A percentile compares a stretch with the other conserved stretches of the same genome.
Evolutionary conservation across 352 stramenopile genomes (phyloP).

Genomic region (Globisporangium perplexum): DNA sequence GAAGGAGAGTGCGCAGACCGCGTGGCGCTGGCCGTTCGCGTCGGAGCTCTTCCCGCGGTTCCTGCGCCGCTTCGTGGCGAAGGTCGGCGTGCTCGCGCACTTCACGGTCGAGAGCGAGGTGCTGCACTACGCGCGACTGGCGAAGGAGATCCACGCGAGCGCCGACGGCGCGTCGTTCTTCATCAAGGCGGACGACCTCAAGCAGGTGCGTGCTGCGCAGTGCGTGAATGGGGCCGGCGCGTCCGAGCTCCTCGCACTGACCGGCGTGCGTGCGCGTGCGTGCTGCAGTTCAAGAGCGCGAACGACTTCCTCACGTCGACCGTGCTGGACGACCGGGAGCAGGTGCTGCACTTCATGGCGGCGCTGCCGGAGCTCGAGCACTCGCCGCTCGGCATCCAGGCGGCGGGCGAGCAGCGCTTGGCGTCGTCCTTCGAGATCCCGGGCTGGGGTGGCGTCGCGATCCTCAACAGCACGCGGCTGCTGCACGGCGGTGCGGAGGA

Average conservation of each 20-base stretch:
- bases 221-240: no score
- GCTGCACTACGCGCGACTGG: slow-evolving; percentile 62
- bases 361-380: slow-evolving; percentile 43
- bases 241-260: no score
- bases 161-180: slow-evolving; percentile 28
- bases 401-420: slow-evolving; percentile 10
- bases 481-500: not conserved
- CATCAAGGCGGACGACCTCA: slow-evolving; percentile 53
- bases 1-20: slow-evolving; percentile 36
- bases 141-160: slow-evolving; percentile 38
- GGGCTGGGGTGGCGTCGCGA: slow-evolving; percentile 53
- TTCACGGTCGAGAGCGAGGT: slow-evolving; percentile 69
- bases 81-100: slow-evolving; percentile 45
- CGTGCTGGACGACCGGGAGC: slow-evolving; percentile 63
- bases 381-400: slow-evolving; percentile 49
- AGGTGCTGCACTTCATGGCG: slow-evolving; percentile 76
- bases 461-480: slow-evolving; percentile 34
- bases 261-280: no score
- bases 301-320: slow-evolving; percentile 69
- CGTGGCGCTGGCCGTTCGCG: slow-evolving; percentile 42
- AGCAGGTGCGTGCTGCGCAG: slow-evolving; percentile 62
- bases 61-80: slow-evolving; percentile 37
- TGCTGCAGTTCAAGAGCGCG: slow-evolving; percentile 61
- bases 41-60: slow-evolving; percentile 31
- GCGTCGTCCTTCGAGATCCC: slow-evolving; percentile 69